These are phyloP conservation scores for Byssoonygena ceratinophila DNA, from an alignment of 2,329 filamentous ascomycete species.

Conservation along the genomic window DNA sequence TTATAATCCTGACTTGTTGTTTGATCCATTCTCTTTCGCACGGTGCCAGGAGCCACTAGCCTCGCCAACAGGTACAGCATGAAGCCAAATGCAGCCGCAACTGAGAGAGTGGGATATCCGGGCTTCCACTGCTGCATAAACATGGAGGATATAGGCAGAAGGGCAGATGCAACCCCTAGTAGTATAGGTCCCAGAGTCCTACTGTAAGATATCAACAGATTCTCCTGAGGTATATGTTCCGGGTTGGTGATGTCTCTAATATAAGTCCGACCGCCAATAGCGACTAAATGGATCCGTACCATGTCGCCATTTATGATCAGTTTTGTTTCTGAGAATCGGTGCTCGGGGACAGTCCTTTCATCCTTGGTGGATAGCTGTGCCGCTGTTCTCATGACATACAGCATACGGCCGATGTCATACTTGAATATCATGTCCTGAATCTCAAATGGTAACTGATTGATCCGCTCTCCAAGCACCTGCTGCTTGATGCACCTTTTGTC, in stretches of 20 bases:
- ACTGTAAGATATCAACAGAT: no score
- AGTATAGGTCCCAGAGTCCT: no score
- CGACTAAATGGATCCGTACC: constrained; percentile 8
- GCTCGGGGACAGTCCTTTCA: not conserved
- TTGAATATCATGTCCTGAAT: constrained; percentile 13
- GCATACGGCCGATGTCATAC: constrained; percentile 12
- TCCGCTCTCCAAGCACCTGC: not conserved
- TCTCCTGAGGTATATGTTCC: not conserved
- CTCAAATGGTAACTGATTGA: constrained; percentile 4
- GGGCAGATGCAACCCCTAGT: no score
- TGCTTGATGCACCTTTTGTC: no score
- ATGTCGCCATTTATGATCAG: constrained; percentile 1
- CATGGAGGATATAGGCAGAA: no score
- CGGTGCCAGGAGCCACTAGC: not conserved
- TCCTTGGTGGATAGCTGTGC: constrained; percentile 2
- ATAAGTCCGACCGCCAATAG: constrained; percentile 8
- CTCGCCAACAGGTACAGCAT: no score
- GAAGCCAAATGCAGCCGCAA: no score
- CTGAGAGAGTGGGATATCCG: no score
- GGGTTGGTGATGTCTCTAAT: not conserved
- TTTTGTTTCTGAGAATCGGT: constrained; percentile 7
- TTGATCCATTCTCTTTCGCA: not conserved
- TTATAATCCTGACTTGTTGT: constrained; percentile 4
- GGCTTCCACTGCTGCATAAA: no score
- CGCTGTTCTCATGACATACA: constrained; percentile 14